A percentile compares a stretch with the other conserved stretches of the same genome.
Evolutionary conservation across 352 stramenopile genomes (phyloP).

Genomic region (Peronosclerospora sorghi): DNA sequence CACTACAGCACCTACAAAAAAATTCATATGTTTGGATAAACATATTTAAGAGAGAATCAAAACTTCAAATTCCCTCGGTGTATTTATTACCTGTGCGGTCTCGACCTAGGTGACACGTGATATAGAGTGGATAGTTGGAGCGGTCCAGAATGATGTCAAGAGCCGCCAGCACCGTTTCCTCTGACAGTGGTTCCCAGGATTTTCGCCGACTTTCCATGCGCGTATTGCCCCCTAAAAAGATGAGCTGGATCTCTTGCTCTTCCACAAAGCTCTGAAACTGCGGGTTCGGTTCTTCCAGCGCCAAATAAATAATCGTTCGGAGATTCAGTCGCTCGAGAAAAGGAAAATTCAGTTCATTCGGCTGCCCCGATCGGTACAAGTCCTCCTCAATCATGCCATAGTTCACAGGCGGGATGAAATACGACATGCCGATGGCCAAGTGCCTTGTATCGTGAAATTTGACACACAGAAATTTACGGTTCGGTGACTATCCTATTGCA

Average conservation of each 20-base stretch:
- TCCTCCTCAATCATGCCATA: conserved; percentile 90
- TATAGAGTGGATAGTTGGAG: conserved; percentile 85
- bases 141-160: conserved; percentile 85
- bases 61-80: no score
- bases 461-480: no score
- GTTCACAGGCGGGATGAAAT: conserved; percentile 89
- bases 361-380: conserved; percentile 83
- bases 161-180: conserved; percentile 86
- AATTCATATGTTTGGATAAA: neutral
- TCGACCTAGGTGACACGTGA: conserved; percentile 85
- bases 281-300: conserved; percentile 80
- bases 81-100: conserved; percentile 79
- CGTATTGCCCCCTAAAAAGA: conserved; percentile 81
- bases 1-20: conserved; percentile 60
- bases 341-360: conserved; percentile 89
- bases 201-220: conserved; percentile 83
- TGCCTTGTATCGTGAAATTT: no score
- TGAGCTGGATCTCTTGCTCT: conserved; percentile 84
- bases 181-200: conserved; percentile 73
- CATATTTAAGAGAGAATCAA: no score
- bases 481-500: no score
- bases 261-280: conserved; percentile 87
- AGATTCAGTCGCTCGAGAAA: conserved; percentile 87
- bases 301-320: conserved; percentile 88
- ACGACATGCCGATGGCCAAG: conserved; percentile 50